Evolutionary conservation across 805 yeast genomes (phyloP).

Genomic region (Metschnikowia baotianmanensis): DNA sequence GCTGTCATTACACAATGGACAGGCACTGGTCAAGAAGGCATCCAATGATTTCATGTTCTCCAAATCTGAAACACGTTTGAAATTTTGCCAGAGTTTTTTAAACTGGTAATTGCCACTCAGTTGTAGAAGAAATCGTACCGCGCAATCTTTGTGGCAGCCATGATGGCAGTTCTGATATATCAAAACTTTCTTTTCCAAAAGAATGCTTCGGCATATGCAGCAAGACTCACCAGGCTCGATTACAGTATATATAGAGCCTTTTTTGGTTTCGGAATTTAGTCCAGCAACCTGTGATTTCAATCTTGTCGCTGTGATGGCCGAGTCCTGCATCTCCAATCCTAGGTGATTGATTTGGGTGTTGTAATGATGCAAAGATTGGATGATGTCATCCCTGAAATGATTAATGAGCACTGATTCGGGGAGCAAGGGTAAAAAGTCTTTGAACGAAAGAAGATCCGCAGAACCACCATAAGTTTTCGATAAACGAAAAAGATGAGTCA

Average conservation of each 20-base stretch:
- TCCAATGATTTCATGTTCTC: constrained; percentile 54
- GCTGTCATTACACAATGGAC: constrained; percentile 74
- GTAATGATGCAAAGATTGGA: constrained; percentile 71
- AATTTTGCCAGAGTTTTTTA: constrained; percentile 57
- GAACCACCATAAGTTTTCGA: constrained; percentile 26
- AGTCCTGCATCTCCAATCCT: constrained; percentile 72
- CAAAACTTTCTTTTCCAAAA: constrained; percentile 70
- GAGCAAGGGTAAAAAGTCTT: constrained; percentile 78
- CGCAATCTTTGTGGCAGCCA: constrained; percentile 84
- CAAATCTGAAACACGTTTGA: constrained; percentile 44
- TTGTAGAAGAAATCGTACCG: constrained; percentile 56
- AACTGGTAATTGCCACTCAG: constrained; percentile 64
- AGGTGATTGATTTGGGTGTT: constrained; percentile 63
- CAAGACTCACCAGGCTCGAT: constrained; percentile 87
- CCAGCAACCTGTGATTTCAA: constrained; percentile 58
- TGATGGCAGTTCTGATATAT: constrained; percentile 86
- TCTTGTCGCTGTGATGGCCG: constrained; percentile 56
- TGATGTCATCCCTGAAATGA: constrained; percentile 79
- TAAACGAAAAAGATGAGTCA: constrained; percentile 32
- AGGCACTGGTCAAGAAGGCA: constrained; percentile 55
- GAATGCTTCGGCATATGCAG: constrained; percentile 61
- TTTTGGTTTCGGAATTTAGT: constrained; percentile 28
- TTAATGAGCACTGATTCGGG: constrained; percentile 83
- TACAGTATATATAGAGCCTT: constrained; percentile 52
- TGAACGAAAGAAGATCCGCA: constrained; percentile 52